Evolutionary conservation across 1,139 yeast genomes (phyloP), one percentile per base, ranked within the genome.

Genomic region (Magnusiomyces ingens): DNA sequence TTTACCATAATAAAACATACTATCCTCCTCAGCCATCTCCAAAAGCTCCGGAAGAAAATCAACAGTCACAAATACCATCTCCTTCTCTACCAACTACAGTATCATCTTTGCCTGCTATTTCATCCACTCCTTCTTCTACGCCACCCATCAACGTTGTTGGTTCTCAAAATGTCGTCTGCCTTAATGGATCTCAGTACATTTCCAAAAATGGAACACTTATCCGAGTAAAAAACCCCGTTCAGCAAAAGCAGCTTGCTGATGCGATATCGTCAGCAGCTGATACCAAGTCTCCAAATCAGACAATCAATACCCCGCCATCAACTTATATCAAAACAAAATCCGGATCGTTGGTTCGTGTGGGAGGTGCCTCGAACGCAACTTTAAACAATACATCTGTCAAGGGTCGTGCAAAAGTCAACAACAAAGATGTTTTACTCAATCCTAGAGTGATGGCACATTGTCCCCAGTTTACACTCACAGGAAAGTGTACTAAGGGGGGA

Each of bases 401-500:
- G 5, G 41, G 15, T 15, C 15, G 12, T 6, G 44, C 22, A 15
- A 40, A 43, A 43, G 45, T 43, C 15, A 43, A 43, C 17, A 21
- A 43, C 12, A 19, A 21, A 15, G 32, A 43, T 10, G 19, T 43
- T 22, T 15, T 43, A 10, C 17, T 43, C 2, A 43, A 43, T n/a
- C 45, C 45, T 19, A 19, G 45, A 21, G 22, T 43, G 3, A 21
- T 43, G 45, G 32, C 45, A 10, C 15, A 48, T 21, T 70, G 74
- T 58, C 60, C 64, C 11, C 59, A 61, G 46, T 70, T 63, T 52
- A 69, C 72, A 36, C 56, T 62, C 56, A 67, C 71, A 48, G 73
- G 73, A 45, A 67, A 71, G 13, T 84, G 89, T 65, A 69, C 71
- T 55, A 75, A 76, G 62, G 85, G 81, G 48, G 64, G 72, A 37